Base-by-base conservation (phyloP, 2,329 filamentous ascomycete species). In the Pseudocercospora eumusae region DNA sequence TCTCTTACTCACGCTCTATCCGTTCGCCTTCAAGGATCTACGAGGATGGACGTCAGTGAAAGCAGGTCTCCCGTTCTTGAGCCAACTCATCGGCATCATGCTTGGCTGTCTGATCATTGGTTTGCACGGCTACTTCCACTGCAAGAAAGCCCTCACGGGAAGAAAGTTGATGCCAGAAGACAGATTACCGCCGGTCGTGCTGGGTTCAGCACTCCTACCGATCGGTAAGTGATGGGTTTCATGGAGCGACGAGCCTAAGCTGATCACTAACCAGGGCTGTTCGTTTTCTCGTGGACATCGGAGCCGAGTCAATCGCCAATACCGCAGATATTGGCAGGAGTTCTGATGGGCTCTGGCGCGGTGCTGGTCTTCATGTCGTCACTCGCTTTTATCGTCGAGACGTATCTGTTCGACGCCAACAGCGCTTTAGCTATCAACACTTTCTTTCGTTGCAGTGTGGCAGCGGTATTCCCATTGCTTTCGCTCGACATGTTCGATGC, bases 361-460 rank as follows among this genome's bases (percentile, higher is more conserved):
- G 87, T 92, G 77, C 88, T 88, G 27, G 92, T 93, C 72, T 93
- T 93, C 81, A 84, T 93, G 36, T 88, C 90, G 68, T 82, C 88
- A n/a, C 50, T 70, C 49, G 66, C 67, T 23, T 74, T 68, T 57
- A 68, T 64, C 18, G 57, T 67, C 42, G 65, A 67, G 40, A 60
- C 56, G 13, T 67, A 64, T 23, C 40, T 62, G n/a, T 28, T 31
- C n/a, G 47, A 59, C 33, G 63, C 65, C 25, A 64, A 64, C 49
- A 61, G 57, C 31, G 65, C 65, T 21, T 25, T 65, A 1, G 66
- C 66, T 15, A 57, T 64, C 11, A 66, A 64, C 21, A 82, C 80
- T 0, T 82, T 83, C 73, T 70, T 78, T 18, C 72, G 82, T 20
- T 79, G 76, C 23, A 68, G 76, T 5, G 79, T 82, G 62, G 81